A percentile compares a stretch with the other conserved stretches of the same genome.
Conservation (phyloP, 805 yeast species). For the Candida suzukii region DNA sequence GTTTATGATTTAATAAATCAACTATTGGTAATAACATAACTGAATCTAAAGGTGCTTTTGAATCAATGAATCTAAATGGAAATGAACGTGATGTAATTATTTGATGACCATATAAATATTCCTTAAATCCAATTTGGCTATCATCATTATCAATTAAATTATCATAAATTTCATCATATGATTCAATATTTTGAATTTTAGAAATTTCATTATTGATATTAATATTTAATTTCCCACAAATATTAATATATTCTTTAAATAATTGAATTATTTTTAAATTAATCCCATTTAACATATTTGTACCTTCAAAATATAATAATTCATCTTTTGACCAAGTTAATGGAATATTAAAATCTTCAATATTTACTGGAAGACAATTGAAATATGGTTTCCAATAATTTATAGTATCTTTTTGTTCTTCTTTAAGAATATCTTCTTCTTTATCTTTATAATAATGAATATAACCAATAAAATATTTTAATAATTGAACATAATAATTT, state of each 20-base stretch:
- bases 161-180: conserved; percentile 24
- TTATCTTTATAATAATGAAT: not conserved
- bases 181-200: not conserved
- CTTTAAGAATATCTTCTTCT: not conserved
- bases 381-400: conserved; percentile 28
- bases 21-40: conserved; percentile 69
- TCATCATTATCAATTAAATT: not conserved
- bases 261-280: conserved; percentile 34
- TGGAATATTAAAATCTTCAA: conserved; percentile 42
- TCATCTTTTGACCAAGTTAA: conserved; percentile 52
- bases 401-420: not conserved
- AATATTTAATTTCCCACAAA: not conserved
- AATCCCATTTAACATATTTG: conserved; percentile 46
- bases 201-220: not conserved
- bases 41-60: conserved; percentile 39
- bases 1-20: conserved; percentile 73
- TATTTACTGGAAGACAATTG: conserved; percentile 32
- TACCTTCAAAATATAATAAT: conserved; percentile 16
- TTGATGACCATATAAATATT: conserved; percentile 68
- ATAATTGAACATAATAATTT: conserved; percentile 3
- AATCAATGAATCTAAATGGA: conserved; percentile 51
- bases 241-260: conserved; percentile 46
- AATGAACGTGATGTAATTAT: conserved; percentile 77
- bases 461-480: not conserved
- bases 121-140: conserved; percentile 32